Evolutionary conservation across 805 yeast genomes (phyloP), one percentile per base, ranked within the genome.

Genomic region (Lipomyces japonicus): DNA sequence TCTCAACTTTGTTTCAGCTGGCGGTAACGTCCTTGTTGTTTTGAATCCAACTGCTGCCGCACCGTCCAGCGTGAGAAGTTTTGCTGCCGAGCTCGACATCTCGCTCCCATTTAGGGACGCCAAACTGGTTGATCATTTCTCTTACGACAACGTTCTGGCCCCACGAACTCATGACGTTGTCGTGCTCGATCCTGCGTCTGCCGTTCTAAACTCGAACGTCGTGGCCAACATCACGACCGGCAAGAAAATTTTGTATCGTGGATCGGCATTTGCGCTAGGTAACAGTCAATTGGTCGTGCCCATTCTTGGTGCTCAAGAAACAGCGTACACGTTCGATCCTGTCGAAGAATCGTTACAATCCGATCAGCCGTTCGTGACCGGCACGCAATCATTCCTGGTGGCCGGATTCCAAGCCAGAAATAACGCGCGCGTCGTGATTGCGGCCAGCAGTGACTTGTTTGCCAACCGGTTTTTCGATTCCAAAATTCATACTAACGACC

Each of bases 81-180:
- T 84, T 61, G 75, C 87, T 57, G 79, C 81, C 61, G 88, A 90
- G 65, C 69, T 90, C 57, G 98, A 96, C 28, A 81, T 93, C 44
- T 78, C 74, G 61, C 86, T 96, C 50, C 77, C 93, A 42, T 95
- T 96, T 51, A 84, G 80, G 63, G 82, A 80, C 44, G 81, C 78
- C 65, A 66, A 71, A 46, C 70, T 84, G 39, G 66, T 75, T 5
- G 95, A 89, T 66, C 82, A 84, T 66, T 87, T 87, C 69, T 64
- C 67, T 50, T 59, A 61, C 24, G 67, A 60, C 18, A 61, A 61
- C 4, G 65, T 39, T 34, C 16, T 30, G 3, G 18, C 58, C 3
- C 51, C 60, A 7, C 26, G 34, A n/a, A 60, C 60, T 22, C 65
- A 62, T 46, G 65, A 62, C 16, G 38, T 57, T 7, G 46, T 65